A percentile compares a stretch with the other conserved stretches of the same genome.
These are phyloP conservation scores for Marasmius sp. DNA, from an alignment of 1,284 basidiomycete species.

Conservation along the genomic window DNA sequence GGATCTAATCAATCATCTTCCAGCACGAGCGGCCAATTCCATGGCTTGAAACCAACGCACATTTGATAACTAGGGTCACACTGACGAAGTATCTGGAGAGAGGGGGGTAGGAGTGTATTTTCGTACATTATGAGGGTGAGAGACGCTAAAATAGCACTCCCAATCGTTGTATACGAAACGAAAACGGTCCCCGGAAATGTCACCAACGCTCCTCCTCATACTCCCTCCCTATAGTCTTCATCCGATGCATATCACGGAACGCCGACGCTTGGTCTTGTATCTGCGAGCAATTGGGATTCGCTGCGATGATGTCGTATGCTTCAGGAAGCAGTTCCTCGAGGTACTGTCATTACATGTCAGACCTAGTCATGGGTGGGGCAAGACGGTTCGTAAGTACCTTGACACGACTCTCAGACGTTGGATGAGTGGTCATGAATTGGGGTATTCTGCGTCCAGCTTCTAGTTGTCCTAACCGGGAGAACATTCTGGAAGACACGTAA, in stretches of 20 bases:
- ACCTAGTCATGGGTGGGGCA: background rate
- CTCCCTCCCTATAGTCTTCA: background rate
- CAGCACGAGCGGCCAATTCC: too few relatives aligned
- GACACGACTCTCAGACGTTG: constrained; percentile 66
- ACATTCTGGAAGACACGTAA: constrained; percentile 52
- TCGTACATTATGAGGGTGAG: too few relatives aligned
- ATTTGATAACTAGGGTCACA: too few relatives aligned
- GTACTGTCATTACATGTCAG: constrained; percentile 34
- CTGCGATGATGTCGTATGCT: constrained; percentile 50
- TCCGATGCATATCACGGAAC: constrained; percentile 26
- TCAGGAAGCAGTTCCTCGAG: constrained; percentile 57
- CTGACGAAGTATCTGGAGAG: too few relatives aligned
- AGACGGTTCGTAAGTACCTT: constrained; percentile 43
- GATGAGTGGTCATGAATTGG: constrained; percentile 76
- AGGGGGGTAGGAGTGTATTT: too few relatives aligned
- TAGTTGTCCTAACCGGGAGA: constrained; percentile 55
- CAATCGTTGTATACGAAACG: background rate
- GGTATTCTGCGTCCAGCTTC: constrained; percentile 39
- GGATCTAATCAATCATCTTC: too few relatives aligned
- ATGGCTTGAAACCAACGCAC: too few relatives aligned
- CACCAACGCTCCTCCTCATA: background rate
- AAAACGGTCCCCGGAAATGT: background rate
- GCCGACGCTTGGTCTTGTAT: constrained; percentile 31
- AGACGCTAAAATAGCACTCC: too few relatives aligned
- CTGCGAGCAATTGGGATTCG: constrained; percentile 45